phyloP scores from a whole-genome alignment of 805 yeast species.

The Tetrapisispora taiwanensis region DNA sequence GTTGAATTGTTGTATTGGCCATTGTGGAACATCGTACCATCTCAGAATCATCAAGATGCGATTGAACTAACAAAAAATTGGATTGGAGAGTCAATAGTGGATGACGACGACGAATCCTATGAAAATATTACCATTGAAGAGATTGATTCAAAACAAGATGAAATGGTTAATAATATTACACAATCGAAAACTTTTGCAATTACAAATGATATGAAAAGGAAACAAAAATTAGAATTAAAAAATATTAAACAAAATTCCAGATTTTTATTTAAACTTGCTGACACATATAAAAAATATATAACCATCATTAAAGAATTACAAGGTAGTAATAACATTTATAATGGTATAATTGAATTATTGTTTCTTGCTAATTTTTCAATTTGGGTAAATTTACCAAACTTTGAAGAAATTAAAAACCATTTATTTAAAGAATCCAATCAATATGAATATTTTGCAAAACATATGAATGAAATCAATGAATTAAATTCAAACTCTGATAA shows the following conservation, averaged over 20 bases:
- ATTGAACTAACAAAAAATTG: conserved; percentile 13
- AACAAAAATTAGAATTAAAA: conserved; percentile 14
- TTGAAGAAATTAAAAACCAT: conserved; percentile 10
- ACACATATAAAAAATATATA: conserved; percentile 7
- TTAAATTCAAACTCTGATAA: background rate
- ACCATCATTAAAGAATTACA: background rate
- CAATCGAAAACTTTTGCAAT: conserved; percentile 24
- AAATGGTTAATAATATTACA: conserved; percentile 11
- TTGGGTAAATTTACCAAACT: conserved; percentile 19
- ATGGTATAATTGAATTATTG: conserved; percentile 9
- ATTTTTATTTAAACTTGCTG: conserved; percentile 12
- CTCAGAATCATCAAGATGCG: conserved; percentile 11
- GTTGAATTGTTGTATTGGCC: conserved; percentile 54
- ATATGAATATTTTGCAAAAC: conserved; percentile 7
- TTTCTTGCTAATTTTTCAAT: conserved; percentile 21
- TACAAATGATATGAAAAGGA: conserved; percentile 15
- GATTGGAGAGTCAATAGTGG: conserved; percentile 13
- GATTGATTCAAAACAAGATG: conserved; percentile 2
- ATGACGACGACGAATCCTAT: conserved; percentile 13
- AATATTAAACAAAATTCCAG: conserved; percentile 15
- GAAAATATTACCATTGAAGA: conserved; percentile 5
- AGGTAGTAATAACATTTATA: background rate
- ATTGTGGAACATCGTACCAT: conserved; percentile 61
- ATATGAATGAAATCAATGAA: background rate
- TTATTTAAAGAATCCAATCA: conserved; percentile 4